phyloP scores from a whole-genome alignment of 1,139 yeast species.

The Martiniozyma asiatica region DNA sequence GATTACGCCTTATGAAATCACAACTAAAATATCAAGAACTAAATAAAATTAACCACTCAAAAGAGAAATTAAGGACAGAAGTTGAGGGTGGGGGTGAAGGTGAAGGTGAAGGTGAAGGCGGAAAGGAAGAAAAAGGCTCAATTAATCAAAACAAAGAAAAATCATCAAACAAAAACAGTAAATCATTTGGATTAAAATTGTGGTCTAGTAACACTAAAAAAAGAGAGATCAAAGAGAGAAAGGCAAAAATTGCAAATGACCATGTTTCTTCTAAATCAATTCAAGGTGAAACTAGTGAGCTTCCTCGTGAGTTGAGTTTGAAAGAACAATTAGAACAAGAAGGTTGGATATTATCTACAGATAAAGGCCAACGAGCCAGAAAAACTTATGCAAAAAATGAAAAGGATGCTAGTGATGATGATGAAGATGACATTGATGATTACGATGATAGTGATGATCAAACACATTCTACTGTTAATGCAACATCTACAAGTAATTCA shows the following conservation, averaged over 20 bases:
- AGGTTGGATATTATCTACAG: background rate
- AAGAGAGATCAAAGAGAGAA: slow-evolving; percentile 9
- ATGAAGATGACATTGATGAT: slow-evolving; percentile 4
- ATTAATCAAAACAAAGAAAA: background rate
- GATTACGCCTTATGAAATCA: too few relatives aligned
- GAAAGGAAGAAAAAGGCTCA: slow-evolving; percentile 6
- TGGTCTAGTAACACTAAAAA: too few relatives aligned
- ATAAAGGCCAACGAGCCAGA: too few relatives aligned
- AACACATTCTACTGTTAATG: too few relatives aligned
- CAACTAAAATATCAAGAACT: slow-evolving; percentile 5
- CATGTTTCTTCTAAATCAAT: slow-evolving; percentile 7
- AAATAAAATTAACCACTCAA: slow-evolving; percentile 2
- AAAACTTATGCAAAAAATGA: slow-evolving; percentile 1
- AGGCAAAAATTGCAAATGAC: slow-evolving; percentile 14
- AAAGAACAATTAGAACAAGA: background rate
- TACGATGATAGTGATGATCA: background rate
- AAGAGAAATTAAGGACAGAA: slow-evolving; percentile 7
- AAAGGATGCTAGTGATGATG: slow-evolving; percentile 3
- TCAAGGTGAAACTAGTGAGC: background rate
- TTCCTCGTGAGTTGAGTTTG: background rate
- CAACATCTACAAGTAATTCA: too few relatives aligned
- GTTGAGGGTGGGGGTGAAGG: slow-evolving; percentile 11
- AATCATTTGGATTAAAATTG: too few relatives aligned
- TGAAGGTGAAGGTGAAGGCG: slow-evolving; percentile 1
- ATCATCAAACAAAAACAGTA: too few relatives aligned